Percentiles rank a stretch among this genome's conserved stretches.
phyloP scores from a whole-genome alignment of 2,329 filamentous ascomycete species.

The Hymenoscyphus occultus region DNA sequence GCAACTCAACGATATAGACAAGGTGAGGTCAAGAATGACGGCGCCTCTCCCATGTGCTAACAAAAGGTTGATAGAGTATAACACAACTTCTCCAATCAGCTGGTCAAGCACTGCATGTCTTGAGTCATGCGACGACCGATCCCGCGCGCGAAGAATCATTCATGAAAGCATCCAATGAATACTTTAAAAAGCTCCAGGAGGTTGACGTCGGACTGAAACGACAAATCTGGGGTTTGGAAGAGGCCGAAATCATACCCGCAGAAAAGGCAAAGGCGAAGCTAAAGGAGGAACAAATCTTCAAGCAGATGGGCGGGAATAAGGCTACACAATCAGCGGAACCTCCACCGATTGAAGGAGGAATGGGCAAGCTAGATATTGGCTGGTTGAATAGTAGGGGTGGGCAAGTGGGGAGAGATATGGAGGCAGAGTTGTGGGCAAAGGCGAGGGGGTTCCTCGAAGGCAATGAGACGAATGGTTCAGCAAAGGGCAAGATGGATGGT shows the following conservation, averaged over 20 bases:
- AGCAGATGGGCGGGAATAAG: slow-evolving; percentile 16
- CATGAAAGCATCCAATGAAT: slow-evolving; percentile 60
- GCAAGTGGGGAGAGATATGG: slow-evolving; percentile 78
- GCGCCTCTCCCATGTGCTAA: neutral
- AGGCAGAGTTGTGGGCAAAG: slow-evolving; percentile 72
- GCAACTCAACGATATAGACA: slow-evolving; percentile 77
- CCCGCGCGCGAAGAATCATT: slow-evolving; percentile 44
- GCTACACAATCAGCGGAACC: slow-evolving; percentile 17
- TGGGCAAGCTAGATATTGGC: slow-evolving; percentile 70
- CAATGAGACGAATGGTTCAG: slow-evolving; percentile 26
- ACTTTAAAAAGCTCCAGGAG: slow-evolving; percentile 69
- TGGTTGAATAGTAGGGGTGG: slow-evolving; percentile 86
- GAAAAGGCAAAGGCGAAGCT: slow-evolving; percentile 29
- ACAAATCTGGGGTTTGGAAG: slow-evolving; percentile 76
- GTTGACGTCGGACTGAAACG: slow-evolving; percentile 72
- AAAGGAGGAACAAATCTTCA: slow-evolving; percentile 11
- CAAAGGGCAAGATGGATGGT: slow-evolving; percentile 11
- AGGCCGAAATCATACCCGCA: slow-evolving; percentile 67
- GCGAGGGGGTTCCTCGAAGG: slow-evolving; percentile 53
- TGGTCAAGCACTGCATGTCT: slow-evolving; percentile 60
- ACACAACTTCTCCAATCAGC: slow-evolving; percentile 54
- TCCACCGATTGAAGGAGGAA: slow-evolving; percentile 42
- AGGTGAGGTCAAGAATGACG: slow-evolving; percentile 42
- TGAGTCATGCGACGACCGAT: slow-evolving; percentile 45
- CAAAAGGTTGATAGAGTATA: slow-evolving; percentile 31